phyloP scores from a whole-genome alignment of 202 grass and related monocot genomes.

The Zizania palustris region DNA sequence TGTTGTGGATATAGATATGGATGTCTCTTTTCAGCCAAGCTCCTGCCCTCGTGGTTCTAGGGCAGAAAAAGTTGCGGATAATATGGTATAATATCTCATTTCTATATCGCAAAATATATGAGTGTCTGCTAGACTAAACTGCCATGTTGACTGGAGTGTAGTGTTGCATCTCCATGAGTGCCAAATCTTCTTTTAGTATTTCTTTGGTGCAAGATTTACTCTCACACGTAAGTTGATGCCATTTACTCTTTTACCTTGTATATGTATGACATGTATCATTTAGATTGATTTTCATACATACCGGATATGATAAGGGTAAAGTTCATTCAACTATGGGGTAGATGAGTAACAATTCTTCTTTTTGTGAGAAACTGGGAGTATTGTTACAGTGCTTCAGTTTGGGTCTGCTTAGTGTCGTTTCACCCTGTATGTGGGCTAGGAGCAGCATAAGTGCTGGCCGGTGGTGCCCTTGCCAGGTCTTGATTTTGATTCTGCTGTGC shows the following conservation, averaged over 20 bases:
- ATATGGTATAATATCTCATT: not conserved
- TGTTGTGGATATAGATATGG: not conserved
- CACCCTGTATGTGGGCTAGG: constrained; percentile 29
- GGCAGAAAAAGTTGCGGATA: not conserved
- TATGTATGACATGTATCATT: too few relatives aligned
- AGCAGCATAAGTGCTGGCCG: constrained; percentile 24
- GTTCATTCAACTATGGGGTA: too few relatives aligned
- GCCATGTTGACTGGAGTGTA: not conserved
- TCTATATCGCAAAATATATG: not conserved
- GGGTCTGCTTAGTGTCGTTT: not conserved
- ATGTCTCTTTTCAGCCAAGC: not conserved
- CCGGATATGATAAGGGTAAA: too few relatives aligned
- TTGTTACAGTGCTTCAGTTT: not conserved
- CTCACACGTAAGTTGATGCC: too few relatives aligned
- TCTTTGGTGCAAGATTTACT: too few relatives aligned
- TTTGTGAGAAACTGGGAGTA: not conserved
- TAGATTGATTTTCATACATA: too few relatives aligned
- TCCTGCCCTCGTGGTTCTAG: not conserved
- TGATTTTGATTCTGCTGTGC: not conserved
- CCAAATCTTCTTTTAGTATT: not conserved
- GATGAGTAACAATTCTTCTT: too few relatives aligned
- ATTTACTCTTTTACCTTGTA: too few relatives aligned
- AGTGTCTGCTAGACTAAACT: not conserved
- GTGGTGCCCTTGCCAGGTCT: constrained; percentile 34
- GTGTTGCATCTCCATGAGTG: not conserved